A percentile compares a stretch with the other conserved stretches of the same genome.
Conservation (phyloP, 495 filamentous ascomycete species). For the Xanthoparmelia taractica region DNA sequence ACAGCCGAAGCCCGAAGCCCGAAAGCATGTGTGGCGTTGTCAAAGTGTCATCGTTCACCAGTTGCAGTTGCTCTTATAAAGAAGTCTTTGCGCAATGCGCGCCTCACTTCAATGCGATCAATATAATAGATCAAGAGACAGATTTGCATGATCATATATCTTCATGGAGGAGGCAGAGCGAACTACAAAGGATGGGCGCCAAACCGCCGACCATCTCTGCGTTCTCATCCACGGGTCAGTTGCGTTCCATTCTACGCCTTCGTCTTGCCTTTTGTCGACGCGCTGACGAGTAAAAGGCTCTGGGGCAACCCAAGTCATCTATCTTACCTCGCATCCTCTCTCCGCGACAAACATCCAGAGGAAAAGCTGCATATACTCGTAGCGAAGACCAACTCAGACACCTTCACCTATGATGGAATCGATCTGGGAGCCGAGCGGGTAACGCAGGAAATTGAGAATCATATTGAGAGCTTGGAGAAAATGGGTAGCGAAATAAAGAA, state of each 20-base stretch:
- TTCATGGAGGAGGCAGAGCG: constrained; percentile 15
- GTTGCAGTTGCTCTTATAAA: background rate
- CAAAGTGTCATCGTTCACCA: background rate
- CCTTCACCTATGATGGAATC: constrained; percentile 90
- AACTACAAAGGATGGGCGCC: constrained; percentile 6
- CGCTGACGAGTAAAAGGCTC: constrained; percentile 43
- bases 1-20: no score
- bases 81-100: background rate
- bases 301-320: constrained; percentile 92
- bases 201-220: constrained; percentile 63
- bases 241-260: background rate
- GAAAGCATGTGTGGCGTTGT: no score
- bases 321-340: constrained; percentile 55
- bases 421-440: constrained; percentile 85
- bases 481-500: constrained; percentile 66
- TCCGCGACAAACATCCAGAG: constrained; percentile 57
- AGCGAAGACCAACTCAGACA: constrained; percentile 71
- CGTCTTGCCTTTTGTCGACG: constrained; percentile 4
- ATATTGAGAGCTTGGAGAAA: constrained; percentile 54
- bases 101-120: background rate
- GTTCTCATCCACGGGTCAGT: constrained; percentile 88
- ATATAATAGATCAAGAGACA: background rate
- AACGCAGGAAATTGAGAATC: constrained; percentile 78
- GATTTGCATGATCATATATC: background rate
- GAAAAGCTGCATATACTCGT: constrained; percentile 64